Evolutionary conservation across 768 basidiomycete genomes (phyloP).

Genomic region (Suillus fuscotomentosus): DNA sequence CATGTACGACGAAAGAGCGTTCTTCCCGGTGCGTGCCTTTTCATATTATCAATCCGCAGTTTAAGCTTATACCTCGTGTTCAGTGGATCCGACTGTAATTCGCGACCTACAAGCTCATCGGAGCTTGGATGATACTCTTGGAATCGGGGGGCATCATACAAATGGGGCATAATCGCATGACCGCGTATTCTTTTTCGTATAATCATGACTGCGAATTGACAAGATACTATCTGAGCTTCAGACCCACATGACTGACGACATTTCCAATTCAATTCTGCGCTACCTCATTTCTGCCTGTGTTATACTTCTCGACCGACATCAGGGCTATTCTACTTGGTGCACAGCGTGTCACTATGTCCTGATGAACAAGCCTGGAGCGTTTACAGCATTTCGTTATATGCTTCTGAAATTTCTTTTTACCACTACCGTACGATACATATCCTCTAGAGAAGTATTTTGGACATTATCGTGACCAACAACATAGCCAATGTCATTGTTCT

Average conservation of each 20-base stretch:
- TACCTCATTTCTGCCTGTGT: slow-evolving; percentile 11
- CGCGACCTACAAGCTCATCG: slow-evolving; percentile 86
- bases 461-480: slow-evolving; percentile 14
- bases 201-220: slow-evolving; percentile 25
- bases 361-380: slow-evolving; percentile 17
- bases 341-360: neutral
- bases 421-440: slow-evolving; percentile 25
- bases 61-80: slow-evolving; percentile 19
- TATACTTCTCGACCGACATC: slow-evolving; percentile 16
- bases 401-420: slow-evolving; percentile 11
- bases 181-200: slow-evolving; percentile 14
- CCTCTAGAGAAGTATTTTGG: slow-evolving; percentile 21
- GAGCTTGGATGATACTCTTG: slow-evolving; percentile 64
- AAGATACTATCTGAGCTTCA: slow-evolving; percentile 9
- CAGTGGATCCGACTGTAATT: slow-evolving; percentile 87
- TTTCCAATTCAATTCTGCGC: slow-evolving; percentile 16
- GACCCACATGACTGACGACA: slow-evolving; percentile 31
- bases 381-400: slow-evolving; percentile 25
- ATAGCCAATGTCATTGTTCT: slow-evolving; percentile 1
- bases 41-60: slow-evolving; percentile 7
- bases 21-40: slow-evolving; percentile 63
- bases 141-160: slow-evolving; percentile 25
- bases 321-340: slow-evolving; percentile 12
- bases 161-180: slow-evolving; percentile 25
- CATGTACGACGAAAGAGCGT: slow-evolving; percentile 96